Conservation (phyloP, 495 filamentous ascomycete species). For the Choiromyces venosus region DNA sequence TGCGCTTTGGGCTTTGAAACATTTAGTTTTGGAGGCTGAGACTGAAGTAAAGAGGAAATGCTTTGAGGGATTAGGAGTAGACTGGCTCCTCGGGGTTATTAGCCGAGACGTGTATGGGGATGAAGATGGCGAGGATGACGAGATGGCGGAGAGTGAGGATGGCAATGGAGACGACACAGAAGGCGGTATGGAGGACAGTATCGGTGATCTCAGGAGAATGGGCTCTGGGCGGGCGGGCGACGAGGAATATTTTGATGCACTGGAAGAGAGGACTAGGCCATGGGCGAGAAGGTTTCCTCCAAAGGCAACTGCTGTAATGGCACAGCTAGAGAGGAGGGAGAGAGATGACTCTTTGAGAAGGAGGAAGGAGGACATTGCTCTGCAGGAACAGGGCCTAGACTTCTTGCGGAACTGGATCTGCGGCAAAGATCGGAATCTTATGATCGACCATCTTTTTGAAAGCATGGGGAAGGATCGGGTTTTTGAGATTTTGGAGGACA, state of each 20-base stretch:
- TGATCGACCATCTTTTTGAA: conserved; percentile 63
- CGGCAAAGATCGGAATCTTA: conserved; percentile 55
- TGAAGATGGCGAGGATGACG: conserved; percentile 62
- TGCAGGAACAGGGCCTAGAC: conserved; percentile 85
- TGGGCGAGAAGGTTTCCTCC: conserved; percentile 28
- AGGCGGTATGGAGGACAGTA: conserved; percentile 49
- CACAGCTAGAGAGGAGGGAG: conserved; percentile 29
- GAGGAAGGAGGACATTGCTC: conserved; percentile 69
- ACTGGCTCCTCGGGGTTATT: conserved; percentile 75
- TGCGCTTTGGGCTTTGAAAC: conserved; percentile 88
- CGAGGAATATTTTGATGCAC: conserved; percentile 35
- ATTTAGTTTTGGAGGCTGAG: conserved; percentile 63
- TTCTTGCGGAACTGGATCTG: conserved; percentile 85
- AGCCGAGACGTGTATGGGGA: conserved; percentile 41
- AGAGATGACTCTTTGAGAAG: conserved; percentile 23
- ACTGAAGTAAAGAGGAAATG: conserved; percentile 67
- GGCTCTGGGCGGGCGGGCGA: conserved; percentile 13
- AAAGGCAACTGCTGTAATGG: conserved; percentile 32
- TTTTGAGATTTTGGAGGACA: conserved; percentile 57
- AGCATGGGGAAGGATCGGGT: conserved; percentile 56
- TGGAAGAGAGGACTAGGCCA: conserved; percentile 28
- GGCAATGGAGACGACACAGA: conserved; percentile 22
- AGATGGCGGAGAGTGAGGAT: conserved; percentile 47
- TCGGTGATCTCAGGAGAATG: conserved; percentile 44
- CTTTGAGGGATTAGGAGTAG: conserved; percentile 67